Evolutionary conservation across 345 rosid genomes (phyloP).

Genomic region (Gossypium arboreum): DNA sequence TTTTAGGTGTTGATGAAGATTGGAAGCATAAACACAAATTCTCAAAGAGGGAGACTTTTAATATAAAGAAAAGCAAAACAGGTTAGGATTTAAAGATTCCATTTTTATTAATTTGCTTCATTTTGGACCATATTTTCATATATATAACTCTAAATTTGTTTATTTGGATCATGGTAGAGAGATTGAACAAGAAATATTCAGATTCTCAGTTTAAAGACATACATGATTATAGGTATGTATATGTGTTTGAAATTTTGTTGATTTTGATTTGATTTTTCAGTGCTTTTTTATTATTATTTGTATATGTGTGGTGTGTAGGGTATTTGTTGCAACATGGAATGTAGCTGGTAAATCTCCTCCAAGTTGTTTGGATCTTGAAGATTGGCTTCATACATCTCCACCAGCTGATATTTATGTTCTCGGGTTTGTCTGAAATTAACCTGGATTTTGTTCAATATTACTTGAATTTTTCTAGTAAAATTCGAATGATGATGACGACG

Average conservation of each 20-base stretch:
- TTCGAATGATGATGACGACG: neutral
- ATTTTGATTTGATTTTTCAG: constrained; percentile 3
- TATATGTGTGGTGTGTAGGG: constrained; percentile 30
- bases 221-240: constrained; percentile 50
- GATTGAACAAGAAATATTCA: constrained; percentile 40
- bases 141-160: neutral
- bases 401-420: constrained; percentile 95
- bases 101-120: neutral
- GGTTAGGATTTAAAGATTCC: constrained; percentile 36
- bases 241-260: neutral
- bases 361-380: constrained; percentile 69
- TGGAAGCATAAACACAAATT: constrained; percentile 49
- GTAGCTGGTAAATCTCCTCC: constrained; percentile 99
- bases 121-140: no score
- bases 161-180: constrained; percentile 35
- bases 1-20: constrained; percentile 70
- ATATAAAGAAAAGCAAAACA: constrained; percentile 25
- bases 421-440: constrained; percentile 48
- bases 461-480: neutral
- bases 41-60: constrained; percentile 32
- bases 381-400: constrained; percentile 91
- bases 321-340: constrained; percentile 96
- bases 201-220: constrained; percentile 63
- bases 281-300: neutral
- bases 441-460: neutral